A percentile compares a stretch with the other conserved stretches of the same genome.
Evolutionary conservation across 2,329 filamentous ascomycete species (phyloP).

Genomic region (Periconia sp.): DNA sequence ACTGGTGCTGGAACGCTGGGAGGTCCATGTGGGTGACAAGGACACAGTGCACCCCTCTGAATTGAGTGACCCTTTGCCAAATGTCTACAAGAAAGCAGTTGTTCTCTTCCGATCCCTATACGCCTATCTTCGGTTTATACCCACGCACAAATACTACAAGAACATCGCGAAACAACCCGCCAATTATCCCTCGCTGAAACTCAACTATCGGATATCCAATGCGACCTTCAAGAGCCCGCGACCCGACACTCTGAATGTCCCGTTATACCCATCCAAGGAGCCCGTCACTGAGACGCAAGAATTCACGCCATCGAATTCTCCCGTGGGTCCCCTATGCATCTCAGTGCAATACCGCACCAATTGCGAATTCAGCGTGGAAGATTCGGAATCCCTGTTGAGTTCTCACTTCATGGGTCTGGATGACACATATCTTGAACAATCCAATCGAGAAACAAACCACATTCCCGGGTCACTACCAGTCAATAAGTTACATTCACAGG

Average conservation of each 20-base stretch:
- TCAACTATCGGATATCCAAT: conserved; percentile 78
- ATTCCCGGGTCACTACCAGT: conserved; percentile 78
- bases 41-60: conserved; percentile 58
- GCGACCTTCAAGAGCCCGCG: conserved; percentile 56
- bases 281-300: conserved; percentile 70
- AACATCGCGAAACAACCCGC: conserved; percentile 69
- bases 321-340: conserved; percentile 79
- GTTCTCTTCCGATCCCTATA: conserved; percentile 91
- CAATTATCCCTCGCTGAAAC: conserved; percentile 64
- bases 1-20: conserved; percentile 89
- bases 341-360: conserved; percentile 83
- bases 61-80: conserved; percentile 67
- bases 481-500: conserved; percentile 51
- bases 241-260: conserved; percentile 70
- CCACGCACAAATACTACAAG: conserved; percentile 82
- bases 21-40: conserved; percentile 72
- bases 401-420: conserved; percentile 92
- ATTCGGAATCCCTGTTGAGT: conserved; percentile 86
- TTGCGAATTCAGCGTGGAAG: conserved; percentile 87
- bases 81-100: conserved; percentile 96
- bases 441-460: conserved; percentile 54
- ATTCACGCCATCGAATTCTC: conserved; percentile 83
- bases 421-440: conserved; percentile 80
- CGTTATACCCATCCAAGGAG: conserved; percentile 60
- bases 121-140: conserved; percentile 77